A percentile compares a stretch with the other conserved stretches of the same genome.
Evolutionary conservation across 768 basidiomycete species (phyloP).

Genomic region (Tricholoma furcatifolium): DNA sequence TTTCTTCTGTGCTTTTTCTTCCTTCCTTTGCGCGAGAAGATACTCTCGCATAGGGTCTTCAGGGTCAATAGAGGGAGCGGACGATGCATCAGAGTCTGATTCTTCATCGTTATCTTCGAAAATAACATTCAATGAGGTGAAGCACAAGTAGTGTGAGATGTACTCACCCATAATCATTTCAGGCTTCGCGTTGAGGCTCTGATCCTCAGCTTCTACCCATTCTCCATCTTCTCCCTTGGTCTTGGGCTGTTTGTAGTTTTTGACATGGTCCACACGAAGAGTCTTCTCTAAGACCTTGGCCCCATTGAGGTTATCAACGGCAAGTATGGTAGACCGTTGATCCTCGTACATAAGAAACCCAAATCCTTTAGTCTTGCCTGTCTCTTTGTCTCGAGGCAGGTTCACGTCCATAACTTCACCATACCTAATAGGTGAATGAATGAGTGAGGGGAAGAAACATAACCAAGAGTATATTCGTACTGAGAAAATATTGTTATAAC

Average conservation of each 20-base stretch:
- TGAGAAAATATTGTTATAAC: conserved; percentile 98
- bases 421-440: conserved; percentile 53
- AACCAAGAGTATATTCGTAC: conserved; percentile 44
- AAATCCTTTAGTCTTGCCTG: conserved; percentile 89
- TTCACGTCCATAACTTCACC: conserved; percentile 97
- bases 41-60: conserved; percentile 99
- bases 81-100: conserved; percentile 66
- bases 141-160: neutral
- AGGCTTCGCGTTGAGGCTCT: conserved; percentile 86
- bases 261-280: conserved; percentile 90
- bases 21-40: conserved; percentile 70
- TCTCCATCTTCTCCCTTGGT: conserved; percentile 79
- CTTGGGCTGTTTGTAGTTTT: conserved; percentile 88
- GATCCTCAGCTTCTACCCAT: conserved; percentile 80
- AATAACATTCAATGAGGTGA: neutral
- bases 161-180: conserved; percentile 59
- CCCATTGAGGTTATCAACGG: conserved; percentile 98
- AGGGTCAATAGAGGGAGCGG: conserved; percentile 75
- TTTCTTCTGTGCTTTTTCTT: conserved; percentile 70
- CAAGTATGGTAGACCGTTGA: conserved; percentile 92
- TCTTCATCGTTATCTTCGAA: conserved; percentile 46
- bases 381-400: conserved; percentile 90
- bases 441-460: conserved; percentile 4
- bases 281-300: conserved; percentile 84
- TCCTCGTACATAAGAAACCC: conserved; percentile 99